phyloP scores from a whole-genome alignment of 78 protist genomes.

The Salpingoeca rosetta region DNA sequence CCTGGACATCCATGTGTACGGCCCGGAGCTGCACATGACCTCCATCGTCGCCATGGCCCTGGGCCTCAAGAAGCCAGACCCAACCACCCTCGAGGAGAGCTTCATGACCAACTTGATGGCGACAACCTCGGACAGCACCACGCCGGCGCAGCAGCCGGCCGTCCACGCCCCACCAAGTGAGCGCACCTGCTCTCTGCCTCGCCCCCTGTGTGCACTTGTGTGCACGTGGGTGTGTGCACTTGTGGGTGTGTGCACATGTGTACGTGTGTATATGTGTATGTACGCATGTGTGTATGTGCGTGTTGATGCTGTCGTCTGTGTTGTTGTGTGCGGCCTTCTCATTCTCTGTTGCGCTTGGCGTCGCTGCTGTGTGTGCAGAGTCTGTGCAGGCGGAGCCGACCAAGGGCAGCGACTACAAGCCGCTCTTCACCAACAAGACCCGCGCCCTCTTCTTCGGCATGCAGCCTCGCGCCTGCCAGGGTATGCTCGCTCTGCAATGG shows the following conservation, averaged over 20 bases:
- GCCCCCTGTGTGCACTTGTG: no score
- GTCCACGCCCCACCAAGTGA: background rate
- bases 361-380: no score
- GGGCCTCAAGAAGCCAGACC: background rate
- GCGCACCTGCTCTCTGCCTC: background rate
- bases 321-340: no score
- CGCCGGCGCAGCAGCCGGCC: background rate
- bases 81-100: background rate
- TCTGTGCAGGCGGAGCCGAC: no score
- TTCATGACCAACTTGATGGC: background rate
- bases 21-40: slow-evolving; percentile 75
- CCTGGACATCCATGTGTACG: slow-evolving; percentile 55
- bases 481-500: no score
- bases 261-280: no score
- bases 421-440: slow-evolving; percentile 23
- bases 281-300: no score
- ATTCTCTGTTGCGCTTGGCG: no score
- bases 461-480: slow-evolving; percentile 48
- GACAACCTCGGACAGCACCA: background rate
- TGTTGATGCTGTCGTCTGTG: no score
- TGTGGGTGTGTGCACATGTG: no score
- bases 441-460: slow-evolving; percentile 35
- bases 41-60: slow-evolving; percentile 59
- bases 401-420: background rate
- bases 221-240: no score